Evolutionary conservation across 2,329 filamentous ascomycete species (phyloP), one percentile per base, ranked within the genome.

Genomic region (Harringtonia aguacate): DNA sequence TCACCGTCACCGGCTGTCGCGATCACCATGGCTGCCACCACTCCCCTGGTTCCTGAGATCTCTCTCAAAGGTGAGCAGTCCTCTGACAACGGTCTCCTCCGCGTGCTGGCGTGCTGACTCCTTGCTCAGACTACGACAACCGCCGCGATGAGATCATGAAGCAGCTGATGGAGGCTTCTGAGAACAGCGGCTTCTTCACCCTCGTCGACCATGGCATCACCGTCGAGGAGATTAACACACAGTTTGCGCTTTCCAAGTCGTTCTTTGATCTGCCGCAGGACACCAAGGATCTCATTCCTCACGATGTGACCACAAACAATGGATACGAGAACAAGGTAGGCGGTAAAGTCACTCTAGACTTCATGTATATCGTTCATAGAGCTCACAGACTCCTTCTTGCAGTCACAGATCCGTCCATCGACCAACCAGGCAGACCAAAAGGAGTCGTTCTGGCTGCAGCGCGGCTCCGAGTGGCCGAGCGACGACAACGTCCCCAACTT

Each of bases 181-280:
- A 77, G 49, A 73, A 72, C 10, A 68, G 70, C 33, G 74, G 75
- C 7, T 78, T 79, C 63, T 78, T 79, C 58, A 68, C 64, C 24
- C 52, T 78, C 4, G 58, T 67, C n/a, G 65, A 77, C 50, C 73
- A 77, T 43, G 52, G 62, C 58, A 43, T 60, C 44, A 36, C 58
- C n/a, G 43, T 58, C 22, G 48, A 59, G n/a, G 64, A 70, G 22
- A 69, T 78, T n/a, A 65, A 74, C 17, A 47, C 44, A 17, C 56
- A 58, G 53, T 62, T 62, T 46, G n/a, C 35, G 5, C 52, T 48
- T 8, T 60, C 59, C 0, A 60, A 67, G 43, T 52, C 57, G 14
- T 77, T 78, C 62, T 79, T 79, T 57, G 50, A 59, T 8, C 66
- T 76, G n/a, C 61, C 69, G 0, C 68, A 73, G 50, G 56, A 63